A percentile compares a stretch with the other conserved stretches of the same genome.
phyloP scores from a whole-genome alignment of 2,329 filamentous ascomycete genomes.

The Pseudocercospora macadamiae region DNA sequence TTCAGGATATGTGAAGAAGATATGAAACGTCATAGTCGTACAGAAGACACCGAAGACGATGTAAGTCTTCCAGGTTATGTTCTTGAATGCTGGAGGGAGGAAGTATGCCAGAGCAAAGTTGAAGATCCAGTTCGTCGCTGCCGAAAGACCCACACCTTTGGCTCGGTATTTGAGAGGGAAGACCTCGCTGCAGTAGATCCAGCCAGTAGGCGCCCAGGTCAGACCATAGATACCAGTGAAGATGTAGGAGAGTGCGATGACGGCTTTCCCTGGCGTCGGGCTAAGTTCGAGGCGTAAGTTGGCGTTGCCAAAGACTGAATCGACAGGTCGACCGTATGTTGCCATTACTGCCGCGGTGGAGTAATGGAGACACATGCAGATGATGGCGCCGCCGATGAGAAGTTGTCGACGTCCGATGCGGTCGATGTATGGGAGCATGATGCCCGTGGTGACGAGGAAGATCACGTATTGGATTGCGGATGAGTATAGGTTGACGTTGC shows the following conservation, averaged over 20 bases:
- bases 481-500: slow-evolving; percentile 51
- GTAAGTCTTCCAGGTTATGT: slow-evolving; percentile 62
- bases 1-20: slow-evolving; percentile 46
- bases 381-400: slow-evolving; percentile 45
- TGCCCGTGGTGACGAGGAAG: slow-evolving; percentile 45
- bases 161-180: slow-evolving; percentile 65
- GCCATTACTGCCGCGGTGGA: slow-evolving; percentile 52
- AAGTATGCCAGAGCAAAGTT: slow-evolving; percentile 60
- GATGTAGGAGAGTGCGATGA: slow-evolving; percentile 67
- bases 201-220: slow-evolving; percentile 64
- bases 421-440: slow-evolving; percentile 46
- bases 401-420: slow-evolving; percentile 43
- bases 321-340: slow-evolving; percentile 45
- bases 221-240: slow-evolving; percentile 66
- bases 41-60: slow-evolving; percentile 73
- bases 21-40: slow-evolving; percentile 56
- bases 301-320: slow-evolving; percentile 47
- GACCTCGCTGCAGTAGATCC: slow-evolving; percentile 67
- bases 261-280: slow-evolving; percentile 58
- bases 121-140: slow-evolving; percentile 53
- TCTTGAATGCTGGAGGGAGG: slow-evolving; percentile 60
- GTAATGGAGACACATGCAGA: slow-evolving; percentile 51
- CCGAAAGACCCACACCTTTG: slow-evolving; percentile 60
- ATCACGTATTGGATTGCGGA: slow-evolving; percentile 46
- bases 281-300: slow-evolving; percentile 58